A percentile compares a stretch with the other conserved stretches of the same genome.
These are phyloP conservation scores for Stereocaulon alpinum DNA, from an alignment of 495 filamentous ascomycete species.

Conservation along the genomic window DNA sequence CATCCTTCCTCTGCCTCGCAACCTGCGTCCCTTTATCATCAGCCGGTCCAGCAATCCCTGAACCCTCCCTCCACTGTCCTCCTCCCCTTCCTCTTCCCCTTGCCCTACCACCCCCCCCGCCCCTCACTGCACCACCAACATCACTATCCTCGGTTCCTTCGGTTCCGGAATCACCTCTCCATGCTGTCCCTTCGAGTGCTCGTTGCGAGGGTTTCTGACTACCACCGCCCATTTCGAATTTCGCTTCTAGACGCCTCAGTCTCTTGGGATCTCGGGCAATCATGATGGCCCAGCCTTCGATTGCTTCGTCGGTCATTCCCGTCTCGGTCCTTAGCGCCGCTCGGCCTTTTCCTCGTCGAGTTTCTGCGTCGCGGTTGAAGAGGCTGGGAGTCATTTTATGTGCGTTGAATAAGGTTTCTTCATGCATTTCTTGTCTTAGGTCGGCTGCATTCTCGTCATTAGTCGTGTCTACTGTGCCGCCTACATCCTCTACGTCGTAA, in stretches of 20 bases:
- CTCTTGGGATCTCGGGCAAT: slow-evolving; percentile 57
- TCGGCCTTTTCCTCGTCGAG: slow-evolving; percentile 52
- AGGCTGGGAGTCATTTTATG: slow-evolving; percentile 51
- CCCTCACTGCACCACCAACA: slow-evolving; percentile 30
- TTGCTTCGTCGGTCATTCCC: slow-evolving; percentile 83
- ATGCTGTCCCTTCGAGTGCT: slow-evolving; percentile 49
- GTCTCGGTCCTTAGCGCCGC: slow-evolving; percentile 61
- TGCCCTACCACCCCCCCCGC: slow-evolving; percentile 39
- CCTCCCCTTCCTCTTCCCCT: slow-evolving; percentile 39
- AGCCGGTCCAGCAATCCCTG: slow-evolving; percentile 47
- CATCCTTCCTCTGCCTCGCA: slow-evolving; percentile 62
- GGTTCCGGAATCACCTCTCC: slow-evolving; percentile 16
- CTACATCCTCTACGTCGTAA: slow-evolving; percentile 85
- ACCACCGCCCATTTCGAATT: slow-evolving; percentile 49
- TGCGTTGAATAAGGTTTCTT: slow-evolving; percentile 50
- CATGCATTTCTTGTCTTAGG: slow-evolving; percentile 27
- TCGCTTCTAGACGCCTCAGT: slow-evolving; percentile 53
- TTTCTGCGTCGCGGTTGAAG: slow-evolving; percentile 59
- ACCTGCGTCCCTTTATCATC: slow-evolving; percentile 49
- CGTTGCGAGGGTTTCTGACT: slow-evolving; percentile 36
- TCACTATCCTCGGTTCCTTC: slow-evolving; percentile 33
- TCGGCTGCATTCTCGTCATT: slow-evolving; percentile 33
- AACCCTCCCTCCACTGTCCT: slow-evolving; percentile 39
- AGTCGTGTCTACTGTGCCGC: slow-evolving; percentile 62
- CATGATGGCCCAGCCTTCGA: slow-evolving; percentile 93